phyloP scores from a whole-genome alignment of 2,329 filamentous ascomycete genomes.

The Pseudocercospora cruenta region DNA sequence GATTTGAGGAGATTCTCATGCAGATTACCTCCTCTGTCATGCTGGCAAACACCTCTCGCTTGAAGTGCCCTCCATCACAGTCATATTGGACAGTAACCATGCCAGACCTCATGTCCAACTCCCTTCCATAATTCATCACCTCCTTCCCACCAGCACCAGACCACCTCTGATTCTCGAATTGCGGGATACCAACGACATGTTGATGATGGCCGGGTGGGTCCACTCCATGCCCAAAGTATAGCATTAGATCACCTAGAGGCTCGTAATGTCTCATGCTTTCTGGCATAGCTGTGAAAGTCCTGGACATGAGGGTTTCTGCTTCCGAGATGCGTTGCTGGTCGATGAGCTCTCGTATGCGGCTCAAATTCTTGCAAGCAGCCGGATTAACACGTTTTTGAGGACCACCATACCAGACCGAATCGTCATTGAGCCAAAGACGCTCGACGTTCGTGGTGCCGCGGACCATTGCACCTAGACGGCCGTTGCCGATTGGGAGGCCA shows the following conservation, averaged over 20 bases:
- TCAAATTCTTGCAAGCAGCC: conserved; percentile 9
- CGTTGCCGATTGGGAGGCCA: conserved; percentile 20
- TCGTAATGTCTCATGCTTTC: conserved; percentile 9
- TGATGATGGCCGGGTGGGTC: conserved; percentile 6
- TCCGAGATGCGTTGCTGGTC: conserved; percentile 1
- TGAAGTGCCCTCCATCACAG: not conserved
- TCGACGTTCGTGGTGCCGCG: conserved; percentile 13
- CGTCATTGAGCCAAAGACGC: conserved; percentile 18
- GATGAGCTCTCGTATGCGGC: conserved; percentile 7
- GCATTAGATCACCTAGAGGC: not conserved
- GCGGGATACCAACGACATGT: not conserved
- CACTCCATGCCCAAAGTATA: conserved; percentile 5
- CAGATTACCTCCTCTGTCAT: conserved; percentile 4
- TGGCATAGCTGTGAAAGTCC: conserved; percentile 6
- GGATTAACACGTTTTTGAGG: conserved; percentile 15
- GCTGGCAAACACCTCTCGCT: not conserved
- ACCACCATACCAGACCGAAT: conserved; percentile 20
- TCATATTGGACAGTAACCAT: not conserved
- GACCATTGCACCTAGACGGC: conserved; percentile 16
- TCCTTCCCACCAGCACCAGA: not conserved
- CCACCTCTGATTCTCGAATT: conserved; percentile 4
- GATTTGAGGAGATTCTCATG: not conserved
- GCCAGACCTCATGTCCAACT: not conserved
- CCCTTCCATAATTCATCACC: conserved; percentile 2
- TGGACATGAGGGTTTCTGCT: conserved; percentile 4